A percentile compares a stretch with the other conserved stretches of the same genome.
Conservation (phyloP, 805 yeast genomes). For the Millerozyma acaciae region DNA sequence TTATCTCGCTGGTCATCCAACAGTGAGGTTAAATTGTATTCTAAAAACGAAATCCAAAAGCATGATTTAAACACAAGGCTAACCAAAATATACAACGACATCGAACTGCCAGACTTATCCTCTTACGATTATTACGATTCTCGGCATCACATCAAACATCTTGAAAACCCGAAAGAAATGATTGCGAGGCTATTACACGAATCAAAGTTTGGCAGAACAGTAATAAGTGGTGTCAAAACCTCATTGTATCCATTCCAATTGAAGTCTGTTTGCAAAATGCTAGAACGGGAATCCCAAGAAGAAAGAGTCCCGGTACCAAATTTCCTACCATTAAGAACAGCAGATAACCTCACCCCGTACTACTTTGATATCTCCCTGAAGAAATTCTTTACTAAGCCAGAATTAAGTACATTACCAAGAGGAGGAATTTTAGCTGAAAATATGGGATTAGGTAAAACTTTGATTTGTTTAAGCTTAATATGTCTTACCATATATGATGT, state of each 20-base stretch:
- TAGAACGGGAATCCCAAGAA: constrained; percentile 44
- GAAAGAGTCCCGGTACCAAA: constrained; percentile 32
- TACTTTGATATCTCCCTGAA: constrained; percentile 35
- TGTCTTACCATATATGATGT: constrained; percentile 52
- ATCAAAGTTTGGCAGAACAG: constrained; percentile 11
- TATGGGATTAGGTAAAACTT: constrained; percentile 67
- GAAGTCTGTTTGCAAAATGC: constrained; percentile 59
- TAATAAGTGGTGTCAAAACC: constrained; percentile 44
- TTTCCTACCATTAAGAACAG: constrained; percentile 21
- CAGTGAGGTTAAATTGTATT: constrained; percentile 9
- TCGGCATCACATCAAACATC: too few species aligned
- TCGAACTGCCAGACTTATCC: constrained; percentile 26
- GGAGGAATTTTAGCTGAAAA: constrained; percentile 66
- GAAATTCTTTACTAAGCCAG: constrained; percentile 34
- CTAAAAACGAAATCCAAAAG: not conserved
- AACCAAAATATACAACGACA: constrained; percentile 29
- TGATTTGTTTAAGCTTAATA: constrained; percentile 54
- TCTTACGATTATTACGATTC: constrained; percentile 7
- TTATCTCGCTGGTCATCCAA: constrained; percentile 30
- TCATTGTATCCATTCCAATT: constrained; percentile 54
- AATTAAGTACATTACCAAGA: constrained; percentile 43
- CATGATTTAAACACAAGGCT: constrained; percentile 11
- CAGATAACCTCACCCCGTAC: constrained; percentile 13
- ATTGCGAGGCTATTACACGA: constrained; percentile 13
- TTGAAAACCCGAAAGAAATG: constrained; percentile 15